These are phyloP conservation scores for Naganishia cerealis DNA, from an alignment of 1,284 basidiomycete species.

Conservation along the genomic window DNA sequence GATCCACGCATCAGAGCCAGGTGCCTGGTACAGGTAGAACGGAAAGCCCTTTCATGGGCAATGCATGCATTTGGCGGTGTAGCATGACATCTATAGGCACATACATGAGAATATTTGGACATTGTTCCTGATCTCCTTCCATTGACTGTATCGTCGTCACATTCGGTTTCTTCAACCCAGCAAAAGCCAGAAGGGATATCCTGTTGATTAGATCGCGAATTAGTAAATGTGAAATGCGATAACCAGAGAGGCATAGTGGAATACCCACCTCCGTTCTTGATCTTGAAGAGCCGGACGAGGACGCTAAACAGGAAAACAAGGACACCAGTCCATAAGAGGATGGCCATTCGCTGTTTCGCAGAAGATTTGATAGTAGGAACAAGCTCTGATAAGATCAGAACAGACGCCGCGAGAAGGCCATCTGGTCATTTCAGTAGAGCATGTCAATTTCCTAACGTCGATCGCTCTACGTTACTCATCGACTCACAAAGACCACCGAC, in stretches of 20 bases:
- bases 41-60: too few species aligned
- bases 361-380: conserved; percentile 77
- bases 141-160: neutral
- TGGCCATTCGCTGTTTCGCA: conserved; percentile 73
- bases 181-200: conserved; percentile 25
- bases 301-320: conserved; percentile 83
- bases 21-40: too few species aligned
- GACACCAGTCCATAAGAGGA: conserved; percentile 85
- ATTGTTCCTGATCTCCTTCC: neutral
- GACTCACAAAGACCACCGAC: conserved; percentile 79
- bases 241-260: conserved; percentile 36
- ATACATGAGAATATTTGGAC: neutral
- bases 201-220: neutral
- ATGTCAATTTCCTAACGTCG: neutral
- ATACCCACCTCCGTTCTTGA: conserved; percentile 79
- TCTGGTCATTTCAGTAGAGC: conserved; percentile 59
- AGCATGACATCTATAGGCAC: conserved; percentile 1
- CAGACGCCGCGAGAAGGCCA: conserved; percentile 73
- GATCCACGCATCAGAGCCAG: too few species aligned
- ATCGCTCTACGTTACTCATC: neutral
- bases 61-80: neutral
- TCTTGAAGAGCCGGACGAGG: conserved; percentile 81
- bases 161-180: neutral
- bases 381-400: conserved; percentile 78
- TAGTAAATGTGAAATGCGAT: conserved; percentile 38